Percentiles rank a stretch among this genome's conserved stretches.
Evolutionary conservation across 768 basidiomycete genomes (phyloP).

Genomic region (Trametes sanguinea): DNA sequence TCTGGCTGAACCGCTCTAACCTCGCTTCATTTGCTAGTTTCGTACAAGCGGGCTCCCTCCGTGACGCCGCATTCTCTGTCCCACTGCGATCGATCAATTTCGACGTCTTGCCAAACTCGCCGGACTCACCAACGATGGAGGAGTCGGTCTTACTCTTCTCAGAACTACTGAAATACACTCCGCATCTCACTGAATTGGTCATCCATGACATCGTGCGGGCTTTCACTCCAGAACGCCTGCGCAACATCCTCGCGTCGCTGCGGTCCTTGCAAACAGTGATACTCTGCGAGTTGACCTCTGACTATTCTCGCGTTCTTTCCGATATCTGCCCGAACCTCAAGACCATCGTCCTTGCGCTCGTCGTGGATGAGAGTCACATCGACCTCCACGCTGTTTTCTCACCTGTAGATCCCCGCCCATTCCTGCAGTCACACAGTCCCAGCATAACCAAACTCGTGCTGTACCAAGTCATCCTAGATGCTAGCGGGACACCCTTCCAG

Average conservation of each 20-base stretch:
- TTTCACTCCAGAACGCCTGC: neutral
- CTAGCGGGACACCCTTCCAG: neutral
- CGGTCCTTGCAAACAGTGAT: neutral
- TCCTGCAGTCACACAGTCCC: neutral
- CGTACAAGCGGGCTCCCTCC: neutral
- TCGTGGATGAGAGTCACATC: neutral
- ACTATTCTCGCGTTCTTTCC: neutral
- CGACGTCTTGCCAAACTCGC: neutral
- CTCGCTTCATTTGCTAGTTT: neutral
- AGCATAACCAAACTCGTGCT: neutral
- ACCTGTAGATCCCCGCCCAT: neutral
- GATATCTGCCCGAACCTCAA: neutral
- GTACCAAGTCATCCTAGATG: neutral
- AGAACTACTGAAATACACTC: neutral
- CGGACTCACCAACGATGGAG: neutral
- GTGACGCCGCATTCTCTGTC: neutral
- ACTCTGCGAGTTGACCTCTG: neutral
- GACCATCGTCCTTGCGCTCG: neutral
- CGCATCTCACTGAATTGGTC: neutral
- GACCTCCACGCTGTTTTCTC: neutral
- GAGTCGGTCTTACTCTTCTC: neutral
- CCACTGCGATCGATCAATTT: neutral
- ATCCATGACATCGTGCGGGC: neutral
- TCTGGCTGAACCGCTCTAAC: neutral
- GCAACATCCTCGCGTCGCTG: neutral